Evolutionary conservation across 768 basidiomycete species (phyloP), one percentile per base, ranked within the genome.

Genomic region (Sarcodon sp.): DNA sequence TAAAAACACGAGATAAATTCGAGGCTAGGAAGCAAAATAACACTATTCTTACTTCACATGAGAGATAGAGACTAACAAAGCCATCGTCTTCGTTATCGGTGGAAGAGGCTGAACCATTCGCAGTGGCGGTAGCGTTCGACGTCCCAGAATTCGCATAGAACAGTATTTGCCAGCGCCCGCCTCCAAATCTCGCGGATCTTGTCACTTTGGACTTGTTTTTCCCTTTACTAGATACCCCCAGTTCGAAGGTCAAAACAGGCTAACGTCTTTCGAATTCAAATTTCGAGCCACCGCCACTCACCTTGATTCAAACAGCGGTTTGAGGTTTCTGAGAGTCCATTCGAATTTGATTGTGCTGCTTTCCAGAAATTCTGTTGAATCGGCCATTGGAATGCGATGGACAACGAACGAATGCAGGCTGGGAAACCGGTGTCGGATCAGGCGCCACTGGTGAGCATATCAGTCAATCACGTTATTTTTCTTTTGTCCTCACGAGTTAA

Each of bases 111-210:
- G 15, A 15, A 13, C 27, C 27, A 41, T 15, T 41, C 39, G 16
- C 39, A 27, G 39, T 16, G 13, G 39, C 39, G 13, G 39, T 27
- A n/a, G 61, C 73, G 38, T 73, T 72, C n/a, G 71, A 66, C 15
- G 72, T 74, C 0, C 87, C 86, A 36, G 85, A 80, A 59, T 88
- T 90, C 5, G 87, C 73, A 59, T 91, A 92, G 65, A 89, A 89
- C 43, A 92, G 61, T 41, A 89, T 80, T 78, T 83, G 83, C 83
- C 83, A 87, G 45, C 72, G 68, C 9, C 81, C 85, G n/a, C 69
- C 77, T 11, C 86, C 87, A 52, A 90, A 90, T 58, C 72, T 75
- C 46, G 72, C 68, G 3, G 84, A 87, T 62, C 84, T 87, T 18
- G 77, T 85, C 13, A 78, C 80, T 53, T 83, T 85, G 2, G 82